phyloP scores from a whole-genome alignment of 2,329 filamentous ascomycete species.

The Exophiala xenobiotica region DNA sequence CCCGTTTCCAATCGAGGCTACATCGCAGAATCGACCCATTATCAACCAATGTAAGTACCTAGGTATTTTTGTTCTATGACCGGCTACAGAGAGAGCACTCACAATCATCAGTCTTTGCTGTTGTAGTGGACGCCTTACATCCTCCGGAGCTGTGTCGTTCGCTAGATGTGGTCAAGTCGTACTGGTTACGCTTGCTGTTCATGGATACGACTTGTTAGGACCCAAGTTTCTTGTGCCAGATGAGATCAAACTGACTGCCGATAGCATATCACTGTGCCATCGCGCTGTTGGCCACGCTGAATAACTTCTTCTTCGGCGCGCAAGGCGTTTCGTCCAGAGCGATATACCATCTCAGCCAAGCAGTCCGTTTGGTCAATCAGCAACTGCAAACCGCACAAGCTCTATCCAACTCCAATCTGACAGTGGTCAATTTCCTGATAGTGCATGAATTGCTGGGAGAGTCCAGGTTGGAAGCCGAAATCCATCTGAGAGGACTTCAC shows the following conservation, averaged over 20 bases:
- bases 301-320: not conserved
- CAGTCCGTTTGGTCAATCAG: constrained; percentile 1
- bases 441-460: not conserved
- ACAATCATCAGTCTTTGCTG: not conserved
- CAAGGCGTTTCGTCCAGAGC: not conserved
- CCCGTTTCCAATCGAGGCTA: not conserved
- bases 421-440: constrained; percentile 2
- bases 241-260: not conserved
- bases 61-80: no score
- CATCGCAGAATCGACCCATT: not conserved
- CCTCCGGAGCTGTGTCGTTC: not conserved
- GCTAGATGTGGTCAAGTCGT: not conserved
- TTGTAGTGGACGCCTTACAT: not conserved
- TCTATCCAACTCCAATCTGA: not conserved
- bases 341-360: not conserved
- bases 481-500: not conserved
- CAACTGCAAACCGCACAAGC: not conserved
- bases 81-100: no score
- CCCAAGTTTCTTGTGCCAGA: not conserved
- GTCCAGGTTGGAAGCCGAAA: not conserved
- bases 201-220: not conserved
- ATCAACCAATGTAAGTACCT: constrained; percentile 3
- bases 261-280: constrained; percentile 1
- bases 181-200: not conserved
- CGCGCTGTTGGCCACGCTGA: not conserved